Evolutionary conservation across 257 asterid species (phyloP), one percentile per base, ranked within the genome.

Genomic region (Nemophila menziesii): DNA sequence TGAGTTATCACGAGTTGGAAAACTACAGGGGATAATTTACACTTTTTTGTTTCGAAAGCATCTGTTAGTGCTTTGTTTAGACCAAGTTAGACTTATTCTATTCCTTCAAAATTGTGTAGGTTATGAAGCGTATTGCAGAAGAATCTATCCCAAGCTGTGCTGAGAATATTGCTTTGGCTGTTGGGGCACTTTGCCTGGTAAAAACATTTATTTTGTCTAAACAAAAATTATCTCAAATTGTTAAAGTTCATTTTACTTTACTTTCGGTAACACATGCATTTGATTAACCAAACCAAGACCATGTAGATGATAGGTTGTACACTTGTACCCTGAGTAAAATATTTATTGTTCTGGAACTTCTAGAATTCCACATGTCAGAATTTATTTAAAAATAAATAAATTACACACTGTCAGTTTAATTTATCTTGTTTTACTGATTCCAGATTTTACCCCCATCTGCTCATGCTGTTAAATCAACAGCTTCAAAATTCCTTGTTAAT

Each of bases 181-280:
- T 78, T 61, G 98, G 92, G 57, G 94, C 94, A 44, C 77, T 84
- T 54, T 84, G 94, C 68, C 66, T 55, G 86, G 98, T 90, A 72
- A 54, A 27, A 52, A 18, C 22, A 20, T 40, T 46, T 45, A 24
- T n/a, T 27, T 16, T 48, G 38, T 38, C 20, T 16, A 15, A 17
- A 45, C 33, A 26, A 33, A 12, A 20, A 19, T 8, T 6, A 41
- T 41, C 23, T 1, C 5, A 2, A 10, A 17, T 13, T 19, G 11
- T 20, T 9, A 33, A 21, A 13, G 13, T 33, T 34, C n/a, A 7
- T 44, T 16, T 19, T 11, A n/a, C 10, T 19, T 44, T 12, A 20
- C 9, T 3, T 29, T 29, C 12, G 36, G 36, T 29, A 29, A 7
- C 12, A 13, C 36, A 29, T 29, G 36, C 36, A 29, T 29, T 29